Evolutionary conservation across 2,329 filamentous ascomycete species (phyloP).

Genomic region (Coleophoma cylindrospora): DNA sequence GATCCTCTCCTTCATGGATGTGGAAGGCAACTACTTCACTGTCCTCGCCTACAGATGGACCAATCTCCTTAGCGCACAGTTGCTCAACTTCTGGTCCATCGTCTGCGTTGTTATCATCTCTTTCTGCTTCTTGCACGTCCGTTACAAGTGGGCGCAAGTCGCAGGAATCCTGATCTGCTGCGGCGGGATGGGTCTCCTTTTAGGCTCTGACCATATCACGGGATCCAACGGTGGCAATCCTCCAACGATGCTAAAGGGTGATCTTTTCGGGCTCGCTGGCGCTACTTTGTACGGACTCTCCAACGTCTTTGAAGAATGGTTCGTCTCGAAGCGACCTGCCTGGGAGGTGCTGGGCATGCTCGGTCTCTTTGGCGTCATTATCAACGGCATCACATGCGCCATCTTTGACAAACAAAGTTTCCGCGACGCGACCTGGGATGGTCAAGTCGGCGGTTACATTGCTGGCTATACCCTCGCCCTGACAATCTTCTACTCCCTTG

Average conservation of each 20-base stretch:
- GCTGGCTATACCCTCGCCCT: slow-evolving; percentile 86
- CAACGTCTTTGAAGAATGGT: slow-evolving; percentile 93
- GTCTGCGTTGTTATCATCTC: slow-evolving; percentile 85
- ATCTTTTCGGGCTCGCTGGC: slow-evolving; percentile 84
- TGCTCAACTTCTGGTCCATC: slow-evolving; percentile 99
- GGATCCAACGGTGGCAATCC: slow-evolving; percentile 64
- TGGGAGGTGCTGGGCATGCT: slow-evolving; percentile 94
- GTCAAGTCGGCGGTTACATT: slow-evolving; percentile 71
- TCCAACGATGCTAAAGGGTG: slow-evolving; percentile 77
- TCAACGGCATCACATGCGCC: slow-evolving; percentile 85
- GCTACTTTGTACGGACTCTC: slow-evolving; percentile 86
- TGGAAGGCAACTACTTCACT: slow-evolving; percentile 97
- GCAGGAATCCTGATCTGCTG: slow-evolving; percentile 84
- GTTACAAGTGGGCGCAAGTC: slow-evolving; percentile 85
- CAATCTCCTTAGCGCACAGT: slow-evolving; percentile 85
- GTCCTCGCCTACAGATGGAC: slow-evolving; percentile 92
- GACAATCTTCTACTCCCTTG: slow-evolving; percentile 79
- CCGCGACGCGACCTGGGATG: slow-evolving; percentile 57
- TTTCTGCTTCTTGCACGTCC: slow-evolving; percentile 76
- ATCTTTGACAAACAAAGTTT: slow-evolving; percentile 86
- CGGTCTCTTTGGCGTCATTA: slow-evolving; percentile 79
- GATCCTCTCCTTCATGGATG: slow-evolving; percentile 87
- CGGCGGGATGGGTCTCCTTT: slow-evolving; percentile 80
- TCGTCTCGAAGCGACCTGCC: slow-evolving; percentile 78
- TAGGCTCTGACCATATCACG: slow-evolving; percentile 83